Evolutionary conservation across 179 eudicot genomes (phyloP).

Genomic region (Sideroxylon spinosum): DNA sequence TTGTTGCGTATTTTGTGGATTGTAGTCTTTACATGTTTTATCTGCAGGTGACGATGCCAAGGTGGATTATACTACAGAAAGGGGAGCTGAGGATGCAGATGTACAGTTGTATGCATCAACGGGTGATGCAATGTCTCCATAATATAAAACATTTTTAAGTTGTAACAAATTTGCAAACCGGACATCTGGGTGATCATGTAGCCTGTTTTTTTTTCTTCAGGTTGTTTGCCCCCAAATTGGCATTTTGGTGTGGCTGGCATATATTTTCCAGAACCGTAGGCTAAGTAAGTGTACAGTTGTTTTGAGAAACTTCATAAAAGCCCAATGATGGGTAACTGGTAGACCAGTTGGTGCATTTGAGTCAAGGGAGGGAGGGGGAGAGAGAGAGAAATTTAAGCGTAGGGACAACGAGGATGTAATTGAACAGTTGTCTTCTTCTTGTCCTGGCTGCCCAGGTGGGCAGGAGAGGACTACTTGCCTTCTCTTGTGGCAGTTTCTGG

Average conservation of each 20-base stretch:
- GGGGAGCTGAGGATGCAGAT: constrained; percentile 49
- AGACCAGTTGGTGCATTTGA: constrained; percentile 2
- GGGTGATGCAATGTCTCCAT: constrained; percentile 65
- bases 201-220: constrained; percentile 37
- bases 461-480: constrained; percentile 51
- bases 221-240: constrained; percentile 4
- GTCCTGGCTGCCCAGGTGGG: constrained; percentile 91
- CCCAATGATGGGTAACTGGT: constrained; percentile 27
- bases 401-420: not conserved
- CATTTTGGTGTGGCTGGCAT: constrained; percentile 11
- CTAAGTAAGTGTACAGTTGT: constrained; percentile 57
- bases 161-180: constrained; percentile 14
- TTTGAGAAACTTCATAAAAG: constrained; percentile 28
- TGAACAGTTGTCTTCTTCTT: not conserved
- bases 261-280: constrained; percentile 30
- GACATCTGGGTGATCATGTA: constrained; percentile 25
- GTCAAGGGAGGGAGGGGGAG: not conserved
- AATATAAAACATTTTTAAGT: constrained; percentile 12
- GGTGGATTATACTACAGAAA: constrained; percentile 32
- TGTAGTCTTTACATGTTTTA: constrained; percentile 10
- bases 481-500: constrained; percentile 77
- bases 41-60: constrained; percentile 44
- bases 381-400: constrained; percentile 14
- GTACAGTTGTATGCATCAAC: constrained; percentile 50
- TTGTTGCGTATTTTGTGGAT: not conserved